These are phyloP conservation scores for Cucurbitaria berberidis DNA, from an alignment of 2,329 filamentous ascomycete genomes.

Conservation along the genomic window DNA sequence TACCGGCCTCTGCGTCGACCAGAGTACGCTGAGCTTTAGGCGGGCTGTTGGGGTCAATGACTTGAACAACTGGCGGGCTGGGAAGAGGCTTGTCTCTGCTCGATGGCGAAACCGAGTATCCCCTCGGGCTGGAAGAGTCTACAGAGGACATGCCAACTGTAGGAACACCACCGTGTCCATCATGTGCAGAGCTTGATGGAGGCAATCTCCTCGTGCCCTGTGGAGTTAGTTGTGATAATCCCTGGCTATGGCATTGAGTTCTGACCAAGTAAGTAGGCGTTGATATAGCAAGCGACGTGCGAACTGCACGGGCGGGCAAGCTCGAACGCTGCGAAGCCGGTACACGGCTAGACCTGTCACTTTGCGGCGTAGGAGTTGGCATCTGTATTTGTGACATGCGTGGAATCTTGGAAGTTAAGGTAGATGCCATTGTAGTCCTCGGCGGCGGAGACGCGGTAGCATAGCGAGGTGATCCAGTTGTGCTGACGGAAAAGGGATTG, in stretches of 20 bases:
- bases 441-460: conserved; percentile 1
- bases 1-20: conserved; percentile 49
- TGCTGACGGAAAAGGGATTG: conserved; percentile 16
- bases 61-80: conserved; percentile 44
- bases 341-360: neutral
- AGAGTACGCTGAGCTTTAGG: conserved; percentile 47
- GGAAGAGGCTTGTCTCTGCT: conserved; percentile 49
- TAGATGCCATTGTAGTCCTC: conserved; percentile 6
- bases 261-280: conserved; percentile 7
- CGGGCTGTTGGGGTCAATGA: conserved; percentile 40
- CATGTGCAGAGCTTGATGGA: too few relatives aligned
- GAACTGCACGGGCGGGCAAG: neutral
- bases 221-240: conserved; percentile 8
- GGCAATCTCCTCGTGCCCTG: conserved; percentile 8
- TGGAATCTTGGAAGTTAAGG: conserved; percentile 36
- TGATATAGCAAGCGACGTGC: neutral
- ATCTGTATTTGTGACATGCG: conserved; percentile 26
- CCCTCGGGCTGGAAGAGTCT: too few relatives aligned
- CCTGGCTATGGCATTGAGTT: neutral
- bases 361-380: neutral
- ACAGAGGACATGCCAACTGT: too few relatives aligned
- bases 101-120: too few relatives aligned
- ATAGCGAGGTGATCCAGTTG: conserved; percentile 17
- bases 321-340: neutral
- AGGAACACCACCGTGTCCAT: too few relatives aligned